Evolutionary conservation across 1,139 yeast species (phyloP).

Genomic region (Arxiozyma heterogenica): DNA sequence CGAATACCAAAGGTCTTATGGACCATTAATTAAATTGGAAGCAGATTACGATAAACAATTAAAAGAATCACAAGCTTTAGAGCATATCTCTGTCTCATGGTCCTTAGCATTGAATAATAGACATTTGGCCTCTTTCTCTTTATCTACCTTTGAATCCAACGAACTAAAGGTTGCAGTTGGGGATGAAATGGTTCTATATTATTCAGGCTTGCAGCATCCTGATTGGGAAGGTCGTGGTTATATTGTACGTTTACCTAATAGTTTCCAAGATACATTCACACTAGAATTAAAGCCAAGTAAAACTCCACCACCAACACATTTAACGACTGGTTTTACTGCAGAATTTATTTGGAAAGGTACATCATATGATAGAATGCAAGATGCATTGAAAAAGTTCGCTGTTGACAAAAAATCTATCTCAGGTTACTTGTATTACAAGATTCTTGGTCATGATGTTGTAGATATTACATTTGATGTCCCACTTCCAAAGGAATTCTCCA

Average conservation of each 20-base stretch:
- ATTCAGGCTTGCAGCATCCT: conserved; percentile 42
- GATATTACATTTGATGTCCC: conserved; percentile 52
- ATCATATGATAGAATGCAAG: conserved; percentile 76
- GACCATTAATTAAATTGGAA: conserved; percentile 74
- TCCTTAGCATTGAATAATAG: conserved; percentile 55
- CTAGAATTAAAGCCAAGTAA: conserved; percentile 48
- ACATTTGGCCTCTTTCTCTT: conserved; percentile 59
- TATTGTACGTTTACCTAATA: conserved; percentile 63
- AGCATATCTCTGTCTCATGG: conserved; percentile 71
- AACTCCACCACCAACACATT: conserved; percentile 39
- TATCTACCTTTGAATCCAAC: conserved; percentile 58
- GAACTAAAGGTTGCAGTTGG: conserved; percentile 77
- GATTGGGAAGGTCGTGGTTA: conserved; percentile 69
- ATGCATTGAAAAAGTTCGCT: conserved; percentile 67
- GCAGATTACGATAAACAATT: conserved; percentile 68
- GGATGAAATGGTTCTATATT: conserved; percentile 64
- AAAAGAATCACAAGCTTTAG: conserved; percentile 73
- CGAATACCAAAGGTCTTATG: conserved; percentile 79
- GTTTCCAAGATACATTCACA: conserved; percentile 61
- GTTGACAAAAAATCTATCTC: conserved; percentile 62
- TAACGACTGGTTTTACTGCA: conserved; percentile 64
- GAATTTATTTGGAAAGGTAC: conserved; percentile 89
- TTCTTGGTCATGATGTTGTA: conserved; percentile 73
- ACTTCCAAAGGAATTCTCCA: conserved; percentile 54
- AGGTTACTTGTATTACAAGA: conserved; percentile 66